Percentiles rank a stretch among this genome's conserved stretches.
Conservation (phyloP, 345 rosid genomes). For the Ceriops zippeliana region DNA sequence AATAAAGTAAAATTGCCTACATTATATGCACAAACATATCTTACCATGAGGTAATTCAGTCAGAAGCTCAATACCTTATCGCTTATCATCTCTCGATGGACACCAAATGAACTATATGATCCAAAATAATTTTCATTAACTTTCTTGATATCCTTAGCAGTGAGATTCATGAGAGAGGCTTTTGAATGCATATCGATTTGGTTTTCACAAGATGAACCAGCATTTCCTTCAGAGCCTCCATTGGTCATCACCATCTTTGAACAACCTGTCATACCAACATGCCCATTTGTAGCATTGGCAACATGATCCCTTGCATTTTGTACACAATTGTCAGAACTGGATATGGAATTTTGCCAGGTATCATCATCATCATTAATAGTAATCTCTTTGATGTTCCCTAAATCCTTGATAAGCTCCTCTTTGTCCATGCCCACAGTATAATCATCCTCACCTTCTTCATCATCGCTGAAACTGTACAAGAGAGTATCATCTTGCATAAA, state of each 20-base stretch:
- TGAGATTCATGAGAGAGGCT: slow-evolving; percentile 32
- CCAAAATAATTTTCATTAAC: slow-evolving; percentile 82
- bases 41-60: background rate
- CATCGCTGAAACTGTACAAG: slow-evolving; percentile 69
- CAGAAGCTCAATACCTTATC: slow-evolving; percentile 60
- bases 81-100: slow-evolving; percentile 86
- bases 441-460: slow-evolving; percentile 67
- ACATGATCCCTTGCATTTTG: slow-evolving; percentile 28
- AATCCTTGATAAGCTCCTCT: slow-evolving; percentile 46
- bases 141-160: slow-evolving; percentile 47
- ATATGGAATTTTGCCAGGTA: slow-evolving; percentile 23
- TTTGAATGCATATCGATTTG: slow-evolving; percentile 25
- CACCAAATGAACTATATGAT: slow-evolving; percentile 80
- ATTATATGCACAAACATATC: background rate
- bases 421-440: slow-evolving; percentile 32
- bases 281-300: slow-evolving; percentile 33
- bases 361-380: slow-evolving; percentile 38
- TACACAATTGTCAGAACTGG: slow-evolving; percentile 17
- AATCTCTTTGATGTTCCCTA: slow-evolving; percentile 42
- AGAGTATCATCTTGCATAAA: slow-evolving; percentile 75
- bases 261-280: slow-evolving; percentile 23
- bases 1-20: background rate
- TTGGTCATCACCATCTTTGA: slow-evolving; percentile 20
- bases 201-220: slow-evolving; percentile 15
- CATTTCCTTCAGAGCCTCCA: slow-evolving; percentile 28